Evolutionary conservation across 495 filamentous ascomycete genomes (phyloP), one percentile per base, ranked within the genome.

Genomic region (Hypoxylon intermedium): DNA sequence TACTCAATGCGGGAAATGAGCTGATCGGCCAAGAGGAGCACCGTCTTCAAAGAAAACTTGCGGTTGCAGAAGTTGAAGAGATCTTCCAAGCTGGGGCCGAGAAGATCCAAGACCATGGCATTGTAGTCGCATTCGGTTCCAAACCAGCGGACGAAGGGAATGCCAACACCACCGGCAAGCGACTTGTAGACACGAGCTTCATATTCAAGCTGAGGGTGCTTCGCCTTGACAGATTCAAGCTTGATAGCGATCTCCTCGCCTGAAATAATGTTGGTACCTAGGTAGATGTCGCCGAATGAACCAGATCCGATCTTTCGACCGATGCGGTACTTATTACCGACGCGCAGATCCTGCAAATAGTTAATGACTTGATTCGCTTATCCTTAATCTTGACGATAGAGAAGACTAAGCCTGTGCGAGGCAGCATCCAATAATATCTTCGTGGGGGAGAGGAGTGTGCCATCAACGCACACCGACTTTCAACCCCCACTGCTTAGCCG

Each of bases 21-120:
- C 80, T 99, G 95, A 72, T 99, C 95, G 70, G 95, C 95, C 47
- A 99, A 86, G 7, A 99, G 87, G 12, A 99, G 80, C 34, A 99
- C 95, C n/a, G 95, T 99, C 89, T 99, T 99, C 63, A 99, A 79
- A 7, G 94, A 97, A 83, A 98, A 99, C 75, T 99, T 99, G 73
- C 95, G 89, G 85, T 98, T 99, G 87, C 95, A 99, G 77, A 99
- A 99, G 85, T 99, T 99, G 92, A 99, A 99, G n/a, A 99, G 82
- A 73, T 99, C 95, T 78, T 99, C 95, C 82, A 99, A 81, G 73
- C 91, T 96, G 55, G 95, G 95, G 46, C 95, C 95, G 33, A 99
- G 90, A 13, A 99, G 86, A 70, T 99, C 95, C 63, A 99, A 89
- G 43, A 99, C 95, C 95, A 99, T 99, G 69, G 95, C 95, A 78